phyloP scores from a whole-genome alignment of 768 basidiomycete species.

The Inosperma sp. region DNA sequence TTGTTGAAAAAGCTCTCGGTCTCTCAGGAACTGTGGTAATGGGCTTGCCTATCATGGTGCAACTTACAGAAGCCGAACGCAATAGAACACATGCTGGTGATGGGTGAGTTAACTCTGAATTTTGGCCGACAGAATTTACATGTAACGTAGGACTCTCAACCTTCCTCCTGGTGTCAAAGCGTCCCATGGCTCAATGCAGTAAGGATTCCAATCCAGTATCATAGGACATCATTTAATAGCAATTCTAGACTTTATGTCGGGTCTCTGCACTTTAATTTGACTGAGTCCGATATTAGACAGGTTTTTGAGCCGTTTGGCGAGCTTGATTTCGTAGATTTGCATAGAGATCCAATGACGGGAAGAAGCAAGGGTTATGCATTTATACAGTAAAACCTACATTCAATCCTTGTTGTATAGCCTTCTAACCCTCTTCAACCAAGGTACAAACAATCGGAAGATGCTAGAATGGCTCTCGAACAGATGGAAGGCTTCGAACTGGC shows the following conservation, averaged over 20 bases:
- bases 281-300: slow-evolving; percentile 96
- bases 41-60: slow-evolving; percentile 96
- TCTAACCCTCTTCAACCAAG: slow-evolving; percentile 35
- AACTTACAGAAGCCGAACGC: slow-evolving; percentile 94
- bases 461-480: slow-evolving; percentile 94
- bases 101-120: slow-evolving; percentile 48
- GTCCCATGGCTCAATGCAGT: slow-evolving; percentile 82
- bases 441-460: slow-evolving; percentile 88
- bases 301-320: slow-evolving; percentile 99
- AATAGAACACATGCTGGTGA: slow-evolving; percentile 87
- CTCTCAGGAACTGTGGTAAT: slow-evolving; percentile 95
- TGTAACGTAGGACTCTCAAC: slow-evolving; percentile 58
- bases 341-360: slow-evolving; percentile 90
- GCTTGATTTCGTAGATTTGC: slow-evolving; percentile 97
- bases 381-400: slow-evolving; percentile 68
- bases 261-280: slow-evolving; percentile 93
- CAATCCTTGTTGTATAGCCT: background rate
- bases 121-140: slow-evolving; percentile 13
- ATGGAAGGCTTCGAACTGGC: slow-evolving; percentile 99
- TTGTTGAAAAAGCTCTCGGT: slow-evolving; percentile 85
- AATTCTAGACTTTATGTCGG: slow-evolving; percentile 84
- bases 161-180: slow-evolving; percentile 81
- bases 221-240: slow-evolving; percentile 1
- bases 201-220: slow-evolving; percentile 28
- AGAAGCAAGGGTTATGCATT: slow-evolving; percentile 98